These are phyloP conservation scores for Lactuca sativa DNA, from an alignment of 129 eudicot genomes.

Conservation along the genomic window DNA sequence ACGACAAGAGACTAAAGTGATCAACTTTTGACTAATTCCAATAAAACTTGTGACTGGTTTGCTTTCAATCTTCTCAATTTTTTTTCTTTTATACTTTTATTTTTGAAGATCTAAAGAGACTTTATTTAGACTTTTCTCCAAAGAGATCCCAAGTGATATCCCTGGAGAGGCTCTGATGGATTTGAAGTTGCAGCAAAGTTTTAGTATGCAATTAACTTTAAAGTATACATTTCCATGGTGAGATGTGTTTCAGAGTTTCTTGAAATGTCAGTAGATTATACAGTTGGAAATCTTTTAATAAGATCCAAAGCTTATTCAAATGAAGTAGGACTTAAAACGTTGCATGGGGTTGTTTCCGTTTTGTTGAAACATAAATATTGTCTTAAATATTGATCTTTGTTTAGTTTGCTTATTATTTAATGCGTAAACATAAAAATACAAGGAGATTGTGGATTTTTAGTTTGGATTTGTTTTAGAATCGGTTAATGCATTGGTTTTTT, in stretches of 20 bases:
- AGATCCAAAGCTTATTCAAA: constrained; percentile 69
- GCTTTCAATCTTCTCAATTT: constrained; percentile 28
- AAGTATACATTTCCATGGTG: constrained; percentile 72
- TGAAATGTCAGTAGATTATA: constrained; percentile 91
- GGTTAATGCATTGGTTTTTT: no score
- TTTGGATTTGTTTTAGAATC: no score
- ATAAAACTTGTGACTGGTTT: constrained; percentile 85
- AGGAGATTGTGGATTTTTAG: no score
- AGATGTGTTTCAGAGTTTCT: constrained; percentile 89
- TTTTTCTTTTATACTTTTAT: not conserved
- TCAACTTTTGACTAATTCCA: constrained; percentile 45
- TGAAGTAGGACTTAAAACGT: constrained; percentile 72
- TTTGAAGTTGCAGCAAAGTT: constrained; percentile 94
- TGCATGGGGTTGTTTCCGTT: constrained; percentile 59
- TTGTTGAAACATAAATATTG: constrained; percentile 3
- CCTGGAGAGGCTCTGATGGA: constrained; percentile 83
- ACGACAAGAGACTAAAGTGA: constrained; percentile 32
- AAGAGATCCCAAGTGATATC: constrained; percentile 73
- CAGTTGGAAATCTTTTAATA: constrained; percentile 64
- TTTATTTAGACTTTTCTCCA: constrained; percentile 68
- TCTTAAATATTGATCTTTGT: no score
- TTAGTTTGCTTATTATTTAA: no score
- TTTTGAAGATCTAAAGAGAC: constrained; percentile 6
- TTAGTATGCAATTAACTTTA: constrained; percentile 87
- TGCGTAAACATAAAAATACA: no score